Percentiles rank a stretch among this genome's conserved stretches.
Evolutionary conservation across 2,329 filamentous ascomycete species (phyloP).

Genomic region (Talaromyces islandicus): DNA sequence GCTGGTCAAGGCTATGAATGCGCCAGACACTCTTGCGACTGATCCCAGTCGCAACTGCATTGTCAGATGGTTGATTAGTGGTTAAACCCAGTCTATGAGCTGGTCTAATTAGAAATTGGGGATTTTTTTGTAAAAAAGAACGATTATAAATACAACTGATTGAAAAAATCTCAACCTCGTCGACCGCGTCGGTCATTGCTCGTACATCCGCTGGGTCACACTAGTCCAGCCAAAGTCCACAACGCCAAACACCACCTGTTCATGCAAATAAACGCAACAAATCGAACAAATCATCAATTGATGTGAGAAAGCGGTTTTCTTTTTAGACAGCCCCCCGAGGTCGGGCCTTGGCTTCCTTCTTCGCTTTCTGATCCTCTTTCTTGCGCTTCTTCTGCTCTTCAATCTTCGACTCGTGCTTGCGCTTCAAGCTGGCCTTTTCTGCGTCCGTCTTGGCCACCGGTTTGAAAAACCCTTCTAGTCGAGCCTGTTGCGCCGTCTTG

Average conservation of each 20-base stretch:
- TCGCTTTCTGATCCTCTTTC: slow-evolving; percentile 92
- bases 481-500: slow-evolving; percentile 83
- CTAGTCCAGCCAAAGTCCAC: not conserved
- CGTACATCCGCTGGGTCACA: not conserved
- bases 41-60: not conserved
- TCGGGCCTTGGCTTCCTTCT: slow-evolving; percentile 84
- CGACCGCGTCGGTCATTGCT: not conserved
- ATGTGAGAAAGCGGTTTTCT: too few species aligned
- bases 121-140: not conserved
- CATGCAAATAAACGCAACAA: not conserved
- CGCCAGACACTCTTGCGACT: not conserved
- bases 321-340: slow-evolving; percentile 61
- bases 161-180: not conserved
- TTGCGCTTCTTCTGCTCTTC: slow-evolving; percentile 92
- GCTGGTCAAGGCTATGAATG: not conserved
- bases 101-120: not conserved
- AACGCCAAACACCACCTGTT: not conserved
- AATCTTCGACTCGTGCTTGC: slow-evolving; percentile 87
- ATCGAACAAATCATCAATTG: not conserved
- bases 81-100: not conserved
- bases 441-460: slow-evolving; percentile 79
- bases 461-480: slow-evolving; percentile 96
- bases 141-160: not conserved
- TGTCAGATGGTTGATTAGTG: too few species aligned
- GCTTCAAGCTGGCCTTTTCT: slow-evolving; percentile 78